Base-by-base conservation (phyloP, 768 basidiomycete genomes). In the Lactifluus volemus region DNA sequence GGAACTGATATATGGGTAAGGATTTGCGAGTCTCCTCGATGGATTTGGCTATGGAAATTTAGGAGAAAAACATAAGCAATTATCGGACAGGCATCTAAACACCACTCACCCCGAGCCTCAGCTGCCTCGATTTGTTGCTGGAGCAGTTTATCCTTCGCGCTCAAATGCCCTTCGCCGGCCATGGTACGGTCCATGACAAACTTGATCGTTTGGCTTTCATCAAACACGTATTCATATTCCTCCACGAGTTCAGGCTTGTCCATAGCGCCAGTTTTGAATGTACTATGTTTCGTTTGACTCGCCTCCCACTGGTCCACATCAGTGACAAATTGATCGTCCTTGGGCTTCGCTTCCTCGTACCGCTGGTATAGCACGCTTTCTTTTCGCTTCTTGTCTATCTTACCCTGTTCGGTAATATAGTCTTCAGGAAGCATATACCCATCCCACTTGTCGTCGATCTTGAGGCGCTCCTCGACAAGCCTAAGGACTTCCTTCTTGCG, bases 301-400 rank as follows among this genome's bases (percentile, higher is more conserved):
- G 86, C 87, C 74, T 99, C 97, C 93, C 94, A 99, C 72, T 95
- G 92, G 73, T 99, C 97, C 58, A 98, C 84, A 68, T 99, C 97
- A 1, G 96, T 98, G 3, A 92, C 84, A 71, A 98, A 98, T 67
- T 95, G 88, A 70, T 93, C 93, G 63, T 92, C 92, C 71, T 92
- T 89, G 0, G 85, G 87, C 70, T 88, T 90, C 9, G 88, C 88
- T 55, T 99, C 97, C 69, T 97, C 91, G 69, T 99, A 98, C 42
- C 97, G 92, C 67, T 89, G 82, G 72, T 97, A 98, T 54, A 99
- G 73, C 0, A 89, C 94, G 65, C 88, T 88, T 70, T 93, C 84
- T 70, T 97, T 94, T 75, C 91, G 92, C 79, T 97, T 94, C 75
- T 85, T 88, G 80, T 98, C 95, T 62, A 99, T 93, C 75, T 95